phyloP scores from a whole-genome alignment of 371 early-diverging fungal genomes.

The Nematocida ausubeli region DNA sequence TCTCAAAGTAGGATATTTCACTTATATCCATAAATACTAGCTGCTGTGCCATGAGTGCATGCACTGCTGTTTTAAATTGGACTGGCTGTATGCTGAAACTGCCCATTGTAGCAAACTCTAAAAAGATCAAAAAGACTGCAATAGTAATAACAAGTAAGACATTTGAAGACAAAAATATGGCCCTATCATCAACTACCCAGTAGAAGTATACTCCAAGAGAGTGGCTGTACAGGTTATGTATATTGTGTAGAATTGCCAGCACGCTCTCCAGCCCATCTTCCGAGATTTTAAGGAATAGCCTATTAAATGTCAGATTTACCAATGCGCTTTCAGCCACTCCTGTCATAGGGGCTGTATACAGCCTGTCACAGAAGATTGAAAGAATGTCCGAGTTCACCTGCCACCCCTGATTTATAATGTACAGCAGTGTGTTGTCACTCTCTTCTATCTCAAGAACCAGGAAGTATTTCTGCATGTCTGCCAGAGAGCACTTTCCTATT shows the following conservation, averaged over 20 bases:
- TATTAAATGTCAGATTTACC: slow-evolving; percentile 1
- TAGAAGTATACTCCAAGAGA: slow-evolving; percentile 53
- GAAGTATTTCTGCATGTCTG: slow-evolving; percentile 15
- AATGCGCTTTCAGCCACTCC: not conserved
- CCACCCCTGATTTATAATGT: slow-evolving; percentile 38
- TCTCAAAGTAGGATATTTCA: slow-evolving; percentile 8
- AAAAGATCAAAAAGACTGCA: slow-evolving; percentile 5
- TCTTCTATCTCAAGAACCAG: slow-evolving; percentile 34
- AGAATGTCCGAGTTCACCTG: slow-evolving; percentile 51
- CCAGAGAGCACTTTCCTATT: not conserved
- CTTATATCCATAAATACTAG: not conserved
- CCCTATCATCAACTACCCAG: slow-evolving; percentile 44
- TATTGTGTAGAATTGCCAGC: slow-evolving; percentile 34
- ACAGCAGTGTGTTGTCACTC: not conserved
- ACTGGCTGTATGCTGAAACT: not conserved
- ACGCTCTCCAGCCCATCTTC: not conserved
- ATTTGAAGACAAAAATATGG: slow-evolving; percentile 44
- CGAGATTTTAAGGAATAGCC: not conserved
- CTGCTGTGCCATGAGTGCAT: not conserved
- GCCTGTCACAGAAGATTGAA: slow-evolving; percentile 16
- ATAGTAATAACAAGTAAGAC: slow-evolving; percentile 16
- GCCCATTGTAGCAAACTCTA: slow-evolving; percentile 14
- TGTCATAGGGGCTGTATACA: not conserved
- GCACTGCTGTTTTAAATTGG: not conserved
- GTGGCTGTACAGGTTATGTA: slow-evolving; percentile 53